phyloP scores from a whole-genome alignment of 2,329 filamentous ascomycete species.

The Arthrinium phaeospermum region DNA sequence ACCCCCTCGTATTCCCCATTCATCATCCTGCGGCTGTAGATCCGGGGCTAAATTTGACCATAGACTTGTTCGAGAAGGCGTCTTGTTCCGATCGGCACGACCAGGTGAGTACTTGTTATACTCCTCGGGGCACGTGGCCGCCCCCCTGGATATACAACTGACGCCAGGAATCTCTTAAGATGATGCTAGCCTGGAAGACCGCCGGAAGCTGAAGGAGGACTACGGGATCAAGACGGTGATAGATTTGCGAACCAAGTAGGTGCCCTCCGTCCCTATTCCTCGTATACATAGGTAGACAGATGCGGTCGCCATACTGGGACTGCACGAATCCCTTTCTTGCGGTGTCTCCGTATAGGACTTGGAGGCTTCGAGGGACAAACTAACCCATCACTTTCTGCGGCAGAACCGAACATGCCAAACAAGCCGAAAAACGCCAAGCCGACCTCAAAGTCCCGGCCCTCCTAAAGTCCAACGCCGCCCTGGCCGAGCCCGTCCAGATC shows the following conservation, averaged over 20 bases:
- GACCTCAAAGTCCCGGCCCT: conserved; percentile 50
- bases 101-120: conserved; percentile 49
- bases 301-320: conserved; percentile 37
- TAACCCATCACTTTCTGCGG: not conserved
- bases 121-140: not conserved
- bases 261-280: not conserved
- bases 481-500: conserved; percentile 65
- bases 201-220: conserved; percentile 60
- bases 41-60: not conserved
- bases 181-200: conserved; percentile 72
- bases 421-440: conserved; percentile 64
- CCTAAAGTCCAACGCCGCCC: conserved; percentile 54
- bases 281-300: conserved; percentile 42
- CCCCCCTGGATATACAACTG: not conserved
- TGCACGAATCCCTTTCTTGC: no score
- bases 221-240: conserved; percentile 74
- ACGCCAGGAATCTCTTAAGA: conserved; percentile 51
- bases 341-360: no score
- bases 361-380: not conserved
- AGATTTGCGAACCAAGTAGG: conserved; percentile 78
- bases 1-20: not conserved
- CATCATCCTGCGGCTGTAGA: not conserved
- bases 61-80: conserved; percentile 62
- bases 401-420: conserved; percentile 76
- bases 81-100: conserved; percentile 72